A percentile compares a stretch with the other conserved stretches of the same genome.
Conservation (phyloP, 495 filamentous ascomycete genomes). For the Tuber aestivum region DNA sequence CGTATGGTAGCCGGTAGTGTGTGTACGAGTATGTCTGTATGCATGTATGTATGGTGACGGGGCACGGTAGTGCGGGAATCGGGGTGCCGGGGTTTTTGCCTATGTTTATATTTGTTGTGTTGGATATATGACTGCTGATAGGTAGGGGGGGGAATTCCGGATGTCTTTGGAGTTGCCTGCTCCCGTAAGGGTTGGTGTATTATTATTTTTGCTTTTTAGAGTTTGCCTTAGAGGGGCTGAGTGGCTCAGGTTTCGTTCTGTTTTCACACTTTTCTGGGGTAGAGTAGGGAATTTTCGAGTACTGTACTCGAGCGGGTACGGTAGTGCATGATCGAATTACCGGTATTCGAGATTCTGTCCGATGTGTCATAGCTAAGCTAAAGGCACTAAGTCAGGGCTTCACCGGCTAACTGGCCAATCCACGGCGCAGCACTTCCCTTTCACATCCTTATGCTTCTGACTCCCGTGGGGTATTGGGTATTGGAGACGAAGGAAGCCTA, state of each 20-base stretch:
- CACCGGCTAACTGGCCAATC: neutral
- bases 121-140: neutral
- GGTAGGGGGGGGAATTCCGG: too few relatives aligned
- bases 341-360: neutral
- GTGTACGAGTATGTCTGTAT: too few relatives aligned
- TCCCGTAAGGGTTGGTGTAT: neutral
- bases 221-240: neutral
- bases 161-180: neutral
- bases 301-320: too few relatives aligned
- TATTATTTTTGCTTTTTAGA: neutral
- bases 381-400: neutral
- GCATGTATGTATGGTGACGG: neutral
- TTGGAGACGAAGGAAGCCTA: conserved; percentile 51
- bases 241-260: neutral
- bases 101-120: neutral
- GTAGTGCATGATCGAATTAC: neutral
- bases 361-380: neutral
- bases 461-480: neutral
- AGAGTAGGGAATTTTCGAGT: neutral
- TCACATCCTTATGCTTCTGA: too few relatives aligned
- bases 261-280: neutral
- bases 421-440: neutral
- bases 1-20: neutral
- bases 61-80: neutral
- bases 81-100: neutral